Conservation (phyloP, 2,329 filamentous ascomycete genomes). For the Nannizzia gypsea region DNA sequence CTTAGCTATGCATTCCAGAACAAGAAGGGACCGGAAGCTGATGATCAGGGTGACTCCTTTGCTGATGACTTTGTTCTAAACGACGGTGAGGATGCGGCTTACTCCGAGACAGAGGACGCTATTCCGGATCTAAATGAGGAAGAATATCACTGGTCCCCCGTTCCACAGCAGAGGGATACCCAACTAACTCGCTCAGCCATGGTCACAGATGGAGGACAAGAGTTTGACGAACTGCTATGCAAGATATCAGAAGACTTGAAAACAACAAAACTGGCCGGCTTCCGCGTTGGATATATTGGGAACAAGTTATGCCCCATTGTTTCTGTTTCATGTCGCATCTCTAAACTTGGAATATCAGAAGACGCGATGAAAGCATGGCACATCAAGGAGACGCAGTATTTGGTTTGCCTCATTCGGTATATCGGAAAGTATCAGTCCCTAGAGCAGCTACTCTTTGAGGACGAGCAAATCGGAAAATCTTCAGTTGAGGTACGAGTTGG, state of each 20-base stretch:
- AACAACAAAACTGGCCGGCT: constrained; percentile 51
- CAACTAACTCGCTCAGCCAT: not conserved
- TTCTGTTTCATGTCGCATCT: constrained; percentile 56
- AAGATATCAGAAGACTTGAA: constrained; percentile 51
- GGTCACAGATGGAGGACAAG: not conserved
- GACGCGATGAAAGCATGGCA: constrained; percentile 71
- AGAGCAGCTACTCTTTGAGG: constrained; percentile 40
- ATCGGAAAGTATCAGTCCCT: constrained; percentile 49
- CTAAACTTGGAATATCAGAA: constrained; percentile 59
- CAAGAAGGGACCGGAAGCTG: constrained; percentile 17
- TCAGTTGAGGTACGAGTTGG: constrained; percentile 54
- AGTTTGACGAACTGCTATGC: constrained; percentile 13
- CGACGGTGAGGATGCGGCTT: constrained; percentile 13
- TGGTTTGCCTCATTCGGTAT: constrained; percentile 61
- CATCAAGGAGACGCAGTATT: constrained; percentile 52
- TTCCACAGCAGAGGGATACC: not conserved
- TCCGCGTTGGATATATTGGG: constrained; percentile 54
- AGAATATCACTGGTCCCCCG: constrained; percentile 24
- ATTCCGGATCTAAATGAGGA: constrained; percentile 27
- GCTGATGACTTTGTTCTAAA: constrained; percentile 25
- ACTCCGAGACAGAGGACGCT: constrained; percentile 15
- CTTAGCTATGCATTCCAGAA: constrained; percentile 32
- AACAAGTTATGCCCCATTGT: constrained; percentile 43
- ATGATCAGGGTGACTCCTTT: constrained; percentile 21
- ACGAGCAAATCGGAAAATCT: constrained; percentile 26